phyloP scores from a whole-genome alignment of 805 yeast genomes.

The Suhomyces sp. region DNA sequence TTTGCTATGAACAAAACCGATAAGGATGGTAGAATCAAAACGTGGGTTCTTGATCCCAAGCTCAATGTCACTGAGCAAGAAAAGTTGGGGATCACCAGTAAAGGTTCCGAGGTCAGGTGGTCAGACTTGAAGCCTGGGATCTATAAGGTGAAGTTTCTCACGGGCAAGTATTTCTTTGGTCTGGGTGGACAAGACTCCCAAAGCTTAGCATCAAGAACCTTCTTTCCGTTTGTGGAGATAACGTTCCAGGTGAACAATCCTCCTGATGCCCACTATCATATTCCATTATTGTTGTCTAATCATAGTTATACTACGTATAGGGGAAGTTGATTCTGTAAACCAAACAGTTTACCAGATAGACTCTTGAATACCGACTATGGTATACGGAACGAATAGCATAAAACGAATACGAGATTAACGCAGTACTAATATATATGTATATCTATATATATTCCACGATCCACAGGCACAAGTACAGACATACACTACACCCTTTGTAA shows the following conservation, averaged over 20 bases:
- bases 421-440: background rate
- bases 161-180: slow-evolving; percentile 59
- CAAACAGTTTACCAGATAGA: no score
- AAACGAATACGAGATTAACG: background rate
- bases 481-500: no score
- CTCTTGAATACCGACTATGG: background rate
- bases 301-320: slow-evolving; percentile 90
- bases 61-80: slow-evolving; percentile 12
- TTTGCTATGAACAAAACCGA: slow-evolving; percentile 74
- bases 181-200: slow-evolving; percentile 16
- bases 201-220: slow-evolving; percentile 44
- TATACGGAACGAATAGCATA: no score
- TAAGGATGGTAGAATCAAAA: slow-evolving; percentile 72
- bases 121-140: slow-evolving; percentile 53
- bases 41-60: slow-evolving; percentile 57
- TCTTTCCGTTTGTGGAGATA: slow-evolving; percentile 88
- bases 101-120: slow-evolving; percentile 37
- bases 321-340: no score
- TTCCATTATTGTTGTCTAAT: slow-evolving; percentile 80
- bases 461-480: no score
- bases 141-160: slow-evolving; percentile 75
- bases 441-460: background rate
- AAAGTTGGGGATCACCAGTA: slow-evolving; percentile 27
- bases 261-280: slow-evolving; percentile 81
- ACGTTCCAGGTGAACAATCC: slow-evolving; percentile 64